Conservation (phyloP, 805 yeast species). For the Candida quercuum region DNA sequence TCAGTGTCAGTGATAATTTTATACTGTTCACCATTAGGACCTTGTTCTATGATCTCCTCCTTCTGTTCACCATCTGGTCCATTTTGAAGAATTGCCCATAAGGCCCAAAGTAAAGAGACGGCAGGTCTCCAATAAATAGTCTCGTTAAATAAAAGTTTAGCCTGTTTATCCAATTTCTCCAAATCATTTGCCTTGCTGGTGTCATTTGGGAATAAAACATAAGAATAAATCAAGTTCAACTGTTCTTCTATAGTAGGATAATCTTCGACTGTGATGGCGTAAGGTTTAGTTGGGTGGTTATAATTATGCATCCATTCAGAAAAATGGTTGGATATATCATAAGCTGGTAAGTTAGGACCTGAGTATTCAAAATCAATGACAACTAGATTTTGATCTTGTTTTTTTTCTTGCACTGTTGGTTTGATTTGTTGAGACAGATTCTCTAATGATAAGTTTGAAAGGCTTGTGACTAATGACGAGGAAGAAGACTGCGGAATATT, state of each 20-base stretch:
- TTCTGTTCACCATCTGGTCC: slow-evolving; percentile 28
- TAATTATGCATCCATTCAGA: slow-evolving; percentile 98
- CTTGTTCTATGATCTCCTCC: slow-evolving; percentile 35
- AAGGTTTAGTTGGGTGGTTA: slow-evolving; percentile 38
- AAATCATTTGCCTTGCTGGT: not conserved
- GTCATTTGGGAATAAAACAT: slow-evolving; percentile 41
- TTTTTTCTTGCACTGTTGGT: slow-evolving; percentile 32
- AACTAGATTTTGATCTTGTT: slow-evolving; percentile 68
- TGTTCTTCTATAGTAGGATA: slow-evolving; percentile 72
- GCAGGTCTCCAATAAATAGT: slow-evolving; percentile 75
- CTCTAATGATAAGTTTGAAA: slow-evolving; percentile 21
- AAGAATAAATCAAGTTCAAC: slow-evolving; percentile 67
- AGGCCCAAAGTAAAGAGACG: slow-evolving; percentile 73
- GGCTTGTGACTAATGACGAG: slow-evolving; percentile 9
- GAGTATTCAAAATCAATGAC: slow-evolving; percentile 97
- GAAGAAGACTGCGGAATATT: slow-evolving; percentile 1
- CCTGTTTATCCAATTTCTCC: slow-evolving; percentile 33
- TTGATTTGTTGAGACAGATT: slow-evolving; percentile 22
- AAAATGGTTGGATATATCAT: slow-evolving; percentile 88
- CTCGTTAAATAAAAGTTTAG: slow-evolving; percentile 56
- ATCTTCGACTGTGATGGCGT: slow-evolving; percentile 45
- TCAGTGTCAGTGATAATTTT: slow-evolving; percentile 22
- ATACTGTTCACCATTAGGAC: slow-evolving; percentile 52
- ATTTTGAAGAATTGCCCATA: slow-evolving; percentile 90
- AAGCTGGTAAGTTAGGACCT: slow-evolving; percentile 85